phyloP scores from a whole-genome alignment of 2,329 filamentous ascomycete genomes.

The Colletotrichum ledebouriae region DNA sequence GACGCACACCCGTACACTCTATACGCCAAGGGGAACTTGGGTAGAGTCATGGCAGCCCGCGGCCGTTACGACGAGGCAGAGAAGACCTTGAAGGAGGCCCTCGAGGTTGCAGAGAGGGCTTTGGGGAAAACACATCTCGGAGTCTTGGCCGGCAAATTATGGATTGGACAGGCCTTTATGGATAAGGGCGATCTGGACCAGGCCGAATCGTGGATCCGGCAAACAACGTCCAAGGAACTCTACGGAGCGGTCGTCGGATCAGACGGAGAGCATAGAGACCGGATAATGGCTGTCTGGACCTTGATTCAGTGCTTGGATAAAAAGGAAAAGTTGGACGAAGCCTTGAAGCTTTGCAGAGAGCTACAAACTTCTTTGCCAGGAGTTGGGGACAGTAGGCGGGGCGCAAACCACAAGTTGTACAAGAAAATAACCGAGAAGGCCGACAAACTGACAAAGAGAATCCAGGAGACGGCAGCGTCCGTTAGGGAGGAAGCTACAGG shows the following conservation, averaged over 20 bases:
- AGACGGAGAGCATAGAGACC: background rate
- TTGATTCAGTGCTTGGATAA: background rate
- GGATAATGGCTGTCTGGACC: background rate
- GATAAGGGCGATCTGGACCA: background rate
- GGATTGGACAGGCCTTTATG: background rate
- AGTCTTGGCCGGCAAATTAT: background rate
- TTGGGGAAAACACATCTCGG: background rate
- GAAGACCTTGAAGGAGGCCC: background rate
- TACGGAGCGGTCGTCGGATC: background rate
- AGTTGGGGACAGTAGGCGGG: background rate
- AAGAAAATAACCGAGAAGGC: background rate
- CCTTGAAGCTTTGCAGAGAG: background rate
- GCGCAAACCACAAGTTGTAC: background rate
- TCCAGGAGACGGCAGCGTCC: too few species aligned
- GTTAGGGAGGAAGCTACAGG: too few species aligned
- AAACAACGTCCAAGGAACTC: background rate
- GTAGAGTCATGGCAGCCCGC: background rate
- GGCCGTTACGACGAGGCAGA: background rate
- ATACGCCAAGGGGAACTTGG: background rate
- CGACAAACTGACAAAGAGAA: too few species aligned
- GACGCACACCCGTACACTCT: background rate
- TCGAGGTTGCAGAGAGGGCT: background rate
- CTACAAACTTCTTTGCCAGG: background rate
- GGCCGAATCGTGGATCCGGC: background rate
- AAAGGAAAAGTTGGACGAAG: background rate